Evolutionary conservation across 1,284 basidiomycete species (phyloP).

Genomic region (Ustilago lituana): DNA sequence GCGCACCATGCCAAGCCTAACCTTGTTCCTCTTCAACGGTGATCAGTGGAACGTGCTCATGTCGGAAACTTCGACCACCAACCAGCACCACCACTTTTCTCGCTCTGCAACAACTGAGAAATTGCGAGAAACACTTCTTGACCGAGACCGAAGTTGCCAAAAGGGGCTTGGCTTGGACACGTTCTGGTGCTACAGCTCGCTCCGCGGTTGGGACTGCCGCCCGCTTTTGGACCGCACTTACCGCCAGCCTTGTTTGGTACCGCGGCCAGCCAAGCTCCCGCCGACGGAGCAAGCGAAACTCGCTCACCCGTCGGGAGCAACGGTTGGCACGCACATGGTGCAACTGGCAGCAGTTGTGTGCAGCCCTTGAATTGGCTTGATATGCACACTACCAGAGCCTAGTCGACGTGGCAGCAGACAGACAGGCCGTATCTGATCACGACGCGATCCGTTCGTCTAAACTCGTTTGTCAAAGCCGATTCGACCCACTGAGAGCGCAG

Average conservation of each 20-base stretch:
- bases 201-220: conserved; percentile 9
- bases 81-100: too few species aligned
- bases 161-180: conserved; percentile 17
- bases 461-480: too few species aligned
- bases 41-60: conserved; percentile 1
- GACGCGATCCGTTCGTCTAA: too few species aligned
- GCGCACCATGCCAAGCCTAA: conserved; percentile 5
- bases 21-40: neutral
- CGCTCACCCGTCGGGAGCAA: conserved; percentile 3
- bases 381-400: neutral
- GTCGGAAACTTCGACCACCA: too few species aligned
- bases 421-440: too few species aligned
- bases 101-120: too few species aligned
- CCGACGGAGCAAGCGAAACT: conserved; percentile 16
- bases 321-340: too few species aligned
- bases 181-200: conserved; percentile 6
- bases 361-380: too few species aligned
- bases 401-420: neutral
- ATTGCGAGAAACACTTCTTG: too few species aligned
- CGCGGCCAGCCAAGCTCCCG: conserved; percentile 17
- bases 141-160: too few species aligned
- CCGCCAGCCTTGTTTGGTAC: conserved; percentile 11
- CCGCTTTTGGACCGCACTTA: conserved; percentile 18
- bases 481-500: too few species aligned
- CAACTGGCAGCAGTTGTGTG: too few species aligned